Evolutionary conservation across 225 moss, liverwort and hornwort species (phyloP), one percentile per base, ranked within the genome.

Genomic region (Physcomitrellopsis africana): DNA sequence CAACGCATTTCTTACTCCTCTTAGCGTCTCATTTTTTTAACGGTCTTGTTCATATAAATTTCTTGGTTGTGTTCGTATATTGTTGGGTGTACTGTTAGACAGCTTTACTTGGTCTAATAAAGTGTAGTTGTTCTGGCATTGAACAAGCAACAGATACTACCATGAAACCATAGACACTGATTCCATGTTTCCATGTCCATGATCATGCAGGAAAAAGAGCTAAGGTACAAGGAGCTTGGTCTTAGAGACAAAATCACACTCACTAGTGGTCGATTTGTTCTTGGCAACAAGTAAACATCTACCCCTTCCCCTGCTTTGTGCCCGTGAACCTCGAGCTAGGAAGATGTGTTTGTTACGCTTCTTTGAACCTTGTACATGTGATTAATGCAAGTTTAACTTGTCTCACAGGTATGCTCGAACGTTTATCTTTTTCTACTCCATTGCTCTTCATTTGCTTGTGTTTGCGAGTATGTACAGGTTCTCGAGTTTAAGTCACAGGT

Each of bases 141-240:
- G 10, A 55, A 57, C 32, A 4, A 69, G 65, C 59, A 78, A 29
- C 51, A 8, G 44, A 44, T 9, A 3, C 7, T 3, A 18, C 53
- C 20, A 45, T 56, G 63, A 54, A 24, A 20, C 60, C 60, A 37
- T 32, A 37, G 13, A 72, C 48, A 24, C 60, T 70, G 60, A 79
- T 48, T 77, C 32, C 42, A 1, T 24, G 10, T 67, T 11, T 58
- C 51, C 29, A 70, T 76, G 49, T n/a, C 26, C 12, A 5, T 58
- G 17, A 56, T 72, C 52, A 46, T 62, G 69, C 78, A 97, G 96
- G 96, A 97, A 81, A 97, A 91, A 67, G 96, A 96, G 74, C 86
- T 94, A 67, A 85, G 96, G 51, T 96, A 96, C 74, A 96, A 92
- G 80, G 96, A 96, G 63, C 94, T 96, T 80, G 96, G 96, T 70